Conservation (phyloP, 371 early-diverging fungal species). For the Apophysomyces elegans region DNA sequence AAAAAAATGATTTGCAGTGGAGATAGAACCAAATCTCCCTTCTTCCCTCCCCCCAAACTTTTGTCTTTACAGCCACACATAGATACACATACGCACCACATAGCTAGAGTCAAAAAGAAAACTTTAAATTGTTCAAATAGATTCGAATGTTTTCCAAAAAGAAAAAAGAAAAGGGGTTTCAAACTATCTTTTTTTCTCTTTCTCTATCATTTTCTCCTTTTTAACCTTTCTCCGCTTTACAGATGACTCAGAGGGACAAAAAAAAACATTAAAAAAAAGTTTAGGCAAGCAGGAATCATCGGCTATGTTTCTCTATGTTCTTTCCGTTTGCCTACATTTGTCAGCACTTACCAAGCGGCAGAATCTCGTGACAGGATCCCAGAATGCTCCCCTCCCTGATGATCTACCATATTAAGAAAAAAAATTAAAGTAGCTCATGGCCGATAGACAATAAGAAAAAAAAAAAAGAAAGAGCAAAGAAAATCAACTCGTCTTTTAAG, state of each 20-base stretch:
- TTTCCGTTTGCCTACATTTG: conserved; percentile 31
- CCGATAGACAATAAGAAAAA: not conserved
- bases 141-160: not conserved
- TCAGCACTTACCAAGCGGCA: conserved; percentile 40
- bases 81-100: conserved; percentile 25
- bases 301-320: not conserved
- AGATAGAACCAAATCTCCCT: conserved; percentile 19
- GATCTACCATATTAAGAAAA: conserved; percentile 13
- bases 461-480: not conserved
- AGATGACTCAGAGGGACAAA: too few relatives aligned
- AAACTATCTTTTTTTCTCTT: too few relatives aligned
- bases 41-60: too few relatives aligned
- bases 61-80: too few relatives aligned
- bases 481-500: conserved; percentile 6
- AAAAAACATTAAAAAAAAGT: too few relatives aligned
- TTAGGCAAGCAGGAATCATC: too few relatives aligned
- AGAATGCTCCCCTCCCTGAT: conserved; percentile 24
- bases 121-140: not conserved
- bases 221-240: too few relatives aligned
- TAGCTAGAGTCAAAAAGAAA: conserved; percentile 42
- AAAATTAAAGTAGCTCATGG: not conserved
- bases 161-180: not conserved
- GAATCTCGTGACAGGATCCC: conserved; percentile 47
- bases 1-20: conserved; percentile 32
- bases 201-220: not conserved